phyloP scores from a whole-genome alignment of 495 filamentous ascomycete species.

The Penicillium cosmopolitanum region DNA sequence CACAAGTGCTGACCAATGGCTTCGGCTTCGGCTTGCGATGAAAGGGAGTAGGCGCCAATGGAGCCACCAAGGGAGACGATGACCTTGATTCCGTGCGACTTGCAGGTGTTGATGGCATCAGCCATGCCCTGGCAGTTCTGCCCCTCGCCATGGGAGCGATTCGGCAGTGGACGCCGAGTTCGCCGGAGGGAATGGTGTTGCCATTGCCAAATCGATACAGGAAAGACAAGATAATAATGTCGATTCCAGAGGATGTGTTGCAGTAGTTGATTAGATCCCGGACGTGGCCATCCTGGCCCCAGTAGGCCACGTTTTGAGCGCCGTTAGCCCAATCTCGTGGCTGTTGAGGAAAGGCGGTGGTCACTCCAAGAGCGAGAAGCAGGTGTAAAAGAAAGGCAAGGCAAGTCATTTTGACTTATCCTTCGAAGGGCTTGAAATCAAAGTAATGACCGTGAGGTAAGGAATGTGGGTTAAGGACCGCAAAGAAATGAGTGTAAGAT shows the following conservation, averaged over 20 bases:
- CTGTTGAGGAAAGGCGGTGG: not conserved
- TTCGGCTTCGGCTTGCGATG: constrained; percentile 44
- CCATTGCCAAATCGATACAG: constrained; percentile 44
- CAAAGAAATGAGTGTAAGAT: no score
- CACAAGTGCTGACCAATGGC: constrained; percentile 54
- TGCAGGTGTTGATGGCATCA: constrained; percentile 52
- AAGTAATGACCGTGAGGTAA: no score
- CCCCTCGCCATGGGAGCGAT: constrained; percentile 26
- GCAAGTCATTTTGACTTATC: no score
- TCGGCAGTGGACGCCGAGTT: constrained; percentile 29
- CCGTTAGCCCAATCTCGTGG: not conserved
- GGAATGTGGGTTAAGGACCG: no score
- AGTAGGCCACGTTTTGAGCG: constrained; percentile 45
- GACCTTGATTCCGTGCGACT: constrained; percentile 51
- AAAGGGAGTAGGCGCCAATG: constrained; percentile 40
- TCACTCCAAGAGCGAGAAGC: not conserved
- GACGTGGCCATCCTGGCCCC: constrained; percentile 50
- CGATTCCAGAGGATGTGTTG: constrained; percentile 39
- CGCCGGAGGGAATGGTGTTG: constrained; percentile 29
- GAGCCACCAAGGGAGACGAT: constrained; percentile 55
- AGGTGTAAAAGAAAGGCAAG: no score
- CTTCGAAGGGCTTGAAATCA: no score
- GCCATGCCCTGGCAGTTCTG: constrained; percentile 49
- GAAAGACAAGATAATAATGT: constrained; percentile 59
- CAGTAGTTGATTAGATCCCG: constrained; percentile 49